Percentiles rank a stretch among this genome's conserved stretches.
phyloP scores from a whole-genome alignment of 306 rosid genomes.

The Cucurbita ficifolia region DNA sequence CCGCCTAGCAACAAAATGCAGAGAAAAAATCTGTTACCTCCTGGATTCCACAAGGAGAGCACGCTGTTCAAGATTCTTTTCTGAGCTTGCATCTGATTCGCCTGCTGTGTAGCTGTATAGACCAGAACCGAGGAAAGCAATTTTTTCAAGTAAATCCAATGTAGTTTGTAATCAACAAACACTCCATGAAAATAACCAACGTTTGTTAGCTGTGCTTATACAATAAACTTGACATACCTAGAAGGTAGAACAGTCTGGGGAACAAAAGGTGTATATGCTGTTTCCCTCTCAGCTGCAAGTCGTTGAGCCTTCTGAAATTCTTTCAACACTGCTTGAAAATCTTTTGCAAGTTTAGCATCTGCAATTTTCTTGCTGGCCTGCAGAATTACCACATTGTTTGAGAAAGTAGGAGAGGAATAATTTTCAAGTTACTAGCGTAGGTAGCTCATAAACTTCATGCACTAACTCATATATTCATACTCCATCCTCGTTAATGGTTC shows the following conservation, averaged over 20 bases:
- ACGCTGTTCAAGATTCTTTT: slow-evolving; percentile 53
- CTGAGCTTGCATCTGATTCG: slow-evolving; percentile 38
- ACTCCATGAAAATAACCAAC: background rate
- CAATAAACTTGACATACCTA: slow-evolving; percentile 26
- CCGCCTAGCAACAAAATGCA: background rate
- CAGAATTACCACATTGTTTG: slow-evolving; percentile 5
- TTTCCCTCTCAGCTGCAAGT: slow-evolving; percentile 95
- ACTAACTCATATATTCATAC: background rate
- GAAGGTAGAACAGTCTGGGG: slow-evolving; percentile 62
- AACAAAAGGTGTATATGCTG: slow-evolving; percentile 75
- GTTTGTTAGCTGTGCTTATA: no score
- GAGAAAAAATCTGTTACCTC: slow-evolving; percentile 32
- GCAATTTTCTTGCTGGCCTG: slow-evolving; percentile 89
- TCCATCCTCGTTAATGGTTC: background rate
- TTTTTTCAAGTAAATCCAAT: background rate
- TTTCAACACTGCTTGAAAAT: slow-evolving; percentile 84
- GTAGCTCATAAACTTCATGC: background rate
- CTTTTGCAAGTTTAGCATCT: slow-evolving; percentile 93
- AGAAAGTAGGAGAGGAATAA: background rate
- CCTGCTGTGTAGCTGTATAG: slow-evolving; percentile 53
- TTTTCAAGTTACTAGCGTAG: background rate
- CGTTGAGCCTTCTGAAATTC: slow-evolving; percentile 96
- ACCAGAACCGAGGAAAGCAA: background rate
- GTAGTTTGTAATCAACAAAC: background rate
- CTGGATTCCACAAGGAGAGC: slow-evolving; percentile 75